phyloP scores from a whole-genome alignment of 305 asterid species.

The Rubia tinctorum region DNA sequence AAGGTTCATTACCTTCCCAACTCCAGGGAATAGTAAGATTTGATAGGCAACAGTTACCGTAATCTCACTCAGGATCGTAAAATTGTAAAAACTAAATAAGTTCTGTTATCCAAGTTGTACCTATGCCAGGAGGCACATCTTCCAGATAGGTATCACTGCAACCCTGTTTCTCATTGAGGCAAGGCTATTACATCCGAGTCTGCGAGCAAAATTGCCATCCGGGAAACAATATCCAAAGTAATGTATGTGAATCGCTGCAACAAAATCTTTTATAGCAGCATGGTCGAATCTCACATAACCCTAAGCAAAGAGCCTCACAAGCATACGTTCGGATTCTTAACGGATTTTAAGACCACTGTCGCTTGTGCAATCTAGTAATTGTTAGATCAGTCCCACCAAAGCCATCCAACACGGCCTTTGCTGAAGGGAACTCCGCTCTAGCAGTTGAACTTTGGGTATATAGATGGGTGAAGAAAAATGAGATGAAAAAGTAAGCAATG shows the following conservation, averaged over 20 bases:
- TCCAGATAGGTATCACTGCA: no score
- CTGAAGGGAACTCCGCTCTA: constrained; percentile 80
- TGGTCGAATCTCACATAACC: neutral
- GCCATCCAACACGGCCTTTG: constrained; percentile 73
- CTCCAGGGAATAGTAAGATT: no score
- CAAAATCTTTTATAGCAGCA: neutral
- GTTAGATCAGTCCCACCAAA: constrained; percentile 87
- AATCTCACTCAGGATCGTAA: no score
- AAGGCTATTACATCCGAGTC: no score
- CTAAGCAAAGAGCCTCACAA: neutral
- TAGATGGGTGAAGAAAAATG: neutral
- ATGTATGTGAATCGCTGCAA: neutral
- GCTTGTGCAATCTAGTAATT: constrained; percentile 52
- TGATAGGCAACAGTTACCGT: no score
- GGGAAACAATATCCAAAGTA: neutral
- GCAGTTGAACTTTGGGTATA: constrained; percentile 55
- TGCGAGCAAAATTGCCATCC: neutral
- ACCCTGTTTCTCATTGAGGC: no score
- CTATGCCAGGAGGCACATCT: no score
- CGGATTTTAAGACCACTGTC: constrained; percentile 26
- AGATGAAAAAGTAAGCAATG: neutral
- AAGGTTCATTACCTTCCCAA: no score
- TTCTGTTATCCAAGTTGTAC: no score
- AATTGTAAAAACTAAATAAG: no score
- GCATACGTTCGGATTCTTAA: neutral